Base-by-base conservation (phyloP, 768 basidiomycete species). In the Rhodotorula diobovata region DNA sequence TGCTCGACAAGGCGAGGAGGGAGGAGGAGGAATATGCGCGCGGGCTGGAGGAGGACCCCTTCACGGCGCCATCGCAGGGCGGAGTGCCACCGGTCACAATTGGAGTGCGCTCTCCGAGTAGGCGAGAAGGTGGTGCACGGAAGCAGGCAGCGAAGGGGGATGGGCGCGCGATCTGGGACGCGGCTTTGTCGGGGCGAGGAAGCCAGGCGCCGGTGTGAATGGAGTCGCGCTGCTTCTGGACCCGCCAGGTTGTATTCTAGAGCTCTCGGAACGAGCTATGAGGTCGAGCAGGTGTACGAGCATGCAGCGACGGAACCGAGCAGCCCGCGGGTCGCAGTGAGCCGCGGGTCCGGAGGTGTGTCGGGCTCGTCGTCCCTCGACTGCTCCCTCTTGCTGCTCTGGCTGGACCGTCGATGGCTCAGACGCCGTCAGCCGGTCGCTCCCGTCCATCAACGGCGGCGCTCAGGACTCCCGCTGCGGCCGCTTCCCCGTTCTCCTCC, bases 21-120 rank as follows among this genome's bases (percentile, higher is more conserved):
- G 57, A 66, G 32, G 65, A 66, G 58, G 30, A 39, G 48, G 65
- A 60, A 39, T 66, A 66, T 20, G 57, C 39, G 50, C n/a, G 9
- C 14, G 65, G 58, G 6, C 10, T 66, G 2, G 4, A 16, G 37
- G 65, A 66, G 58, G 65, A 66, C n/a, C 65, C 65, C 30, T 66
- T 66, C 56, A 0, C 18, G 16, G 35, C 23, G 5, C 2, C 23
- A 10, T 1, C 48, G 48, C 23, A 7, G 25, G 5, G 14, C 20
- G 45, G 12, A 23, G 15, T 14, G 14, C 34, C 3, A 25, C 25
- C 30, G 63, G 9, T 6, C 15, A 12, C 54, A 21, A 4, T 23
- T 18, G 11, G 15, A 23, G 23, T 3, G 18, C 3, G 45, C n/a
- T n/a, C n/a, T n/a, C n/a, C 45, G 45, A 4, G 45, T 8, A 46